Base-by-base conservation (phyloP, 2,329 filamentous ascomycete species). In the Clarireedia monteithiana region DNA sequence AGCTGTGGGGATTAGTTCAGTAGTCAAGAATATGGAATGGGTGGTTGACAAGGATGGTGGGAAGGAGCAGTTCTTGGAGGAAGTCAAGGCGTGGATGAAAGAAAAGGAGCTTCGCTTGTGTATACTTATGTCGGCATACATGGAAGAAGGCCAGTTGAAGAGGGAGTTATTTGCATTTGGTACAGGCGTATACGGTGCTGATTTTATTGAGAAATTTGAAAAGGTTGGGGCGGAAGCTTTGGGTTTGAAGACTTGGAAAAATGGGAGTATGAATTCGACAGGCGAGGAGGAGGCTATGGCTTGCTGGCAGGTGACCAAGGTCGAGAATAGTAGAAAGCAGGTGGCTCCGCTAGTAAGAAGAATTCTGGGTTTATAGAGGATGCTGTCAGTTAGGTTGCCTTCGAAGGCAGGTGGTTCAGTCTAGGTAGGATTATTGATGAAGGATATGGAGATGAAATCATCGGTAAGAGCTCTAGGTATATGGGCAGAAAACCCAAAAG, bases 141-240 rank as follows among this genome's bases (percentile, higher is more conserved):
- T 77, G 23, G 64, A 68, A 20, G 72, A 76, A 0, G 81, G 78
- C 0, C 66, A 73, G 15, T 89, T 91, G 59, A 73, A 75, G 60
- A 74, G 89, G 50, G 82, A 94, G 66, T 67, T 91, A 39, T 70
- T 92, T 5, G 71, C 91, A 0, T 86, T 85, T 80, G 84, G 78
- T 0, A 65, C 82, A 1, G 78, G 74, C 26, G 71, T 76, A 1
- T 67, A 68, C 4, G 84, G 78, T 0, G 72, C 73, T 0, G 63
- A 69, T 4, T 81, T 79, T 1, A 78, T 79, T 15, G 72, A 77
- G 65, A 69, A 67, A 15, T 92, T 92, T 63, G 75, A 71, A 20
- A 65, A 70, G 6, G 65, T 67, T 6, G 73, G 75, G 5, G 66
- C 60, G 2, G 74, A 75, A 14, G 74, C 73, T 56, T 68, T 94